Evolutionary conservation across 2,329 filamentous ascomycete species (phyloP).

Genomic region (Fusarium tjaetaba): DNA sequence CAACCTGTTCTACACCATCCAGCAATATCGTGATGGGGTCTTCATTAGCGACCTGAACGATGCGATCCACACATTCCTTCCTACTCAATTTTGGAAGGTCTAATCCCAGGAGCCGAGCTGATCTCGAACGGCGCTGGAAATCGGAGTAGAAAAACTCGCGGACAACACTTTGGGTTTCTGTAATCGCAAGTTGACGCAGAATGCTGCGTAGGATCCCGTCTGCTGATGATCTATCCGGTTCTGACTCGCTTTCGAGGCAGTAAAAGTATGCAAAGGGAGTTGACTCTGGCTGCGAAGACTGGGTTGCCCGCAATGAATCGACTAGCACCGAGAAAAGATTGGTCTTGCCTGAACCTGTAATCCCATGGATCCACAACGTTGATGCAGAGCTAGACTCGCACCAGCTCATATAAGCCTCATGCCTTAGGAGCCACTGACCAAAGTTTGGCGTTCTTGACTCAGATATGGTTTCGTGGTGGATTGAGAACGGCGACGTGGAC

Average conservation of each 20-base stretch:
- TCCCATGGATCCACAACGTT: not conserved
- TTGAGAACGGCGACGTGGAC: not conserved
- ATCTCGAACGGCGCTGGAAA: slow-evolving; percentile 1
- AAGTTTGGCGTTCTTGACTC: not conserved
- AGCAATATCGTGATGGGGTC: slow-evolving; percentile 15
- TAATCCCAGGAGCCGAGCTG: not conserved
- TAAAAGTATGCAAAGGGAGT: not conserved
- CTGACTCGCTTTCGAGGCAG: not conserved
- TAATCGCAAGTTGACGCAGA: not conserved
- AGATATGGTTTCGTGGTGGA: not conserved
- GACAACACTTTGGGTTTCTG: not conserved
- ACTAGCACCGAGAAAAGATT: not conserved
- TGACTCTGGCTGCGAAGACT: not conserved
- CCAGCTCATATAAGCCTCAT: not conserved
- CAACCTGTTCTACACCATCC: not conserved
- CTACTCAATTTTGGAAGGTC: not conserved
- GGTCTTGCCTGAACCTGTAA: slow-evolving; percentile 1
- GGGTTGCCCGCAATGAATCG: not conserved
- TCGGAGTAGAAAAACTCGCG: not conserved
- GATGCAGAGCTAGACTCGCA: not conserved
- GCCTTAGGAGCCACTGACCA: not conserved
- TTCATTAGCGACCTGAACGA: slow-evolving; percentile 6
- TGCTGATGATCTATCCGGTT: not conserved
- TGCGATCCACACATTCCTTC: slow-evolving; percentile 3
- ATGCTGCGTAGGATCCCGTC: not conserved